These are phyloP conservation scores for Erythrophleum ivorense DNA, from an alignment of 331 rosid species.

Conservation along the genomic window DNA sequence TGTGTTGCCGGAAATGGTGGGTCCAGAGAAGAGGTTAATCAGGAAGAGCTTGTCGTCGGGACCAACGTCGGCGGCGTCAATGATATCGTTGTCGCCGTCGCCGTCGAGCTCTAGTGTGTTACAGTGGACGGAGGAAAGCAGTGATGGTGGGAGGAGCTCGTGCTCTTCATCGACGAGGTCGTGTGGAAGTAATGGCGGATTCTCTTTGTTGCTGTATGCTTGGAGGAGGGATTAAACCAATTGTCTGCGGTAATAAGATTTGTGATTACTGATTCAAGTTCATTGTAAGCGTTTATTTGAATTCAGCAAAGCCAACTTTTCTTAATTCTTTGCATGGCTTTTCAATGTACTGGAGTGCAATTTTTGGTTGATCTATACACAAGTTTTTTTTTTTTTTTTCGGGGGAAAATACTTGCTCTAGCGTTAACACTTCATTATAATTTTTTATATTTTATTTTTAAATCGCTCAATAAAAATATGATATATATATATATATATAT, in stretches of 20 bases:
- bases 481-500: too few species aligned
- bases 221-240: constrained; percentile 58
- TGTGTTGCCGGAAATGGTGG: constrained; percentile 84
- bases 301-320: constrained; percentile 3
- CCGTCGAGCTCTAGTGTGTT: constrained; percentile 61
- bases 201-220: constrained; percentile 80
- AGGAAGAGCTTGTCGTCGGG: constrained; percentile 54
- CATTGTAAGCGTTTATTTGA: background rate
- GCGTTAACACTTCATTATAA: too few species aligned
- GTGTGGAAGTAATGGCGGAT: constrained; percentile 64
- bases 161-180: constrained; percentile 73
- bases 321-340: constrained; percentile 23
- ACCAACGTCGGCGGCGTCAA: constrained; percentile 22
- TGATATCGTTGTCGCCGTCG: constrained; percentile 41
- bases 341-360: constrained; percentile 14
- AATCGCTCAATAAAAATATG: background rate
- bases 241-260: background rate
- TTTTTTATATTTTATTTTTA: background rate
- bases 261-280: constrained; percentile 10
- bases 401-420: background rate
- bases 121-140: constrained; percentile 87
- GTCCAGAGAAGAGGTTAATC: constrained; percentile 64
- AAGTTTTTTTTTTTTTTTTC: too few species aligned
- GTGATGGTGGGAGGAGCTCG: constrained; percentile 83
- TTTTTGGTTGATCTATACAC: constrained; percentile 3